Conservation (phyloP, 2,329 filamentous ascomycete species). For the Akanthomyces dipterigenus region DNA sequence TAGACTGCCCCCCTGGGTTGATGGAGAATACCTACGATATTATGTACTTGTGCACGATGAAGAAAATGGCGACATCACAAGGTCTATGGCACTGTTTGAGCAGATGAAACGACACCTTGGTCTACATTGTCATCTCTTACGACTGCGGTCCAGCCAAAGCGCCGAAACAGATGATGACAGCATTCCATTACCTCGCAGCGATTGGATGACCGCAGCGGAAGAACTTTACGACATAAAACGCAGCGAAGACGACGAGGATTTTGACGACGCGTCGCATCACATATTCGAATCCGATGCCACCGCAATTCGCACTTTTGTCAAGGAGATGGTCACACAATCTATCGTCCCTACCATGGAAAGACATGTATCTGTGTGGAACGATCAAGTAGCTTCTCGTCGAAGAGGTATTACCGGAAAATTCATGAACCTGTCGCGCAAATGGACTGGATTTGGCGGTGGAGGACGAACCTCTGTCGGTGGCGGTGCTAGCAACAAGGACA, state of each 20-base stretch:
- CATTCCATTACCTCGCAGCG: slow-evolving; percentile 68
- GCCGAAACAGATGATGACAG: slow-evolving; percentile 89
- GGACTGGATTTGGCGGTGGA: slow-evolving; percentile 69
- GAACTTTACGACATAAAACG: slow-evolving; percentile 69
- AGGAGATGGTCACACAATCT: slow-evolving; percentile 92
- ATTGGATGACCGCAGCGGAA: slow-evolving; percentile 85
- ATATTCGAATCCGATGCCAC: slow-evolving; percentile 90
- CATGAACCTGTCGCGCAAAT: slow-evolving; percentile 87
- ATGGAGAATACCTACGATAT: slow-evolving; percentile 88
- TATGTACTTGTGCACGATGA: slow-evolving; percentile 97
- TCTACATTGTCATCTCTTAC: slow-evolving; percentile 84
- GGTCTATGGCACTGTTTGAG: slow-evolving; percentile 86
- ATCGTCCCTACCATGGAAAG: slow-evolving; percentile 96
- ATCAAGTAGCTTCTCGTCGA: slow-evolving; percentile 86
- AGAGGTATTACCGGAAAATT: slow-evolving; percentile 89
- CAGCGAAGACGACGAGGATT: slow-evolving; percentile 60
- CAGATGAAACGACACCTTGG: slow-evolving; percentile 99
- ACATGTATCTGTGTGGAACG: slow-evolving; percentile 86
- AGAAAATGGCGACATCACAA: slow-evolving; percentile 84
- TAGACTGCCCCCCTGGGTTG: slow-evolving; percentile 75
- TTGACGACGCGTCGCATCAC: slow-evolving; percentile 66
- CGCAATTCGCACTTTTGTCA: slow-evolving; percentile 79
- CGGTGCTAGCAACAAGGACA: slow-evolving; percentile 47
- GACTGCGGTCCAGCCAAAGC: slow-evolving; percentile 77
- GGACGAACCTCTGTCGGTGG: slow-evolving; percentile 54